Base-by-base conservation (phyloP, 176 grass and related monocot species). In the Ampelocalamus luodianensis region DNA sequence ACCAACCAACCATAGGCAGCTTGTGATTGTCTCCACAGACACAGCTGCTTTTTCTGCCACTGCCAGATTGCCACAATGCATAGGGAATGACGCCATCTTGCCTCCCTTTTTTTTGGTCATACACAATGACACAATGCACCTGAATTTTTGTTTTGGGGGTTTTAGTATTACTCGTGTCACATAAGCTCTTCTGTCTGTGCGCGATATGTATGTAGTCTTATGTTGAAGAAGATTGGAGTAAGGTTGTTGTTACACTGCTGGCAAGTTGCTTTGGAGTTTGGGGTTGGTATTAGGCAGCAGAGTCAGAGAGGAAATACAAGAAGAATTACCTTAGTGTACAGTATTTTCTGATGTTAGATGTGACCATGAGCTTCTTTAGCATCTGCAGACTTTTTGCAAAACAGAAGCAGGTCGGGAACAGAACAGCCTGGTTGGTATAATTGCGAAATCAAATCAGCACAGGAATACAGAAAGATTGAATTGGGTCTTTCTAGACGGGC, bases 71-170 rank as follows among this genome's bases (percentile, higher is more conserved):
- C 17, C 40, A 32, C 40, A 43, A 20, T 50, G 26, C 24, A 20
- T 14, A 12, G 40, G 43, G 27, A 38, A 18, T 59, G 66, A 45
- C 34, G 80, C 38, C 51, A 82, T n/a, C 51, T 71, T 82, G 20
- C 53, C 50, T 23, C 49, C 22, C 56, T 8, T 29, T 58, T 56
- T 40, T 38, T 8, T 55, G 51, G 20, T 10, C 8, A 43, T 20
- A 22, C 67, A 43, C 67, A 14, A 13, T n/a, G 20, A n/a, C 38
- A 69, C 67, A 43, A 23, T 43, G 10, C 67, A 69, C 38, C 67
- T 43, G 67, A 38, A 69, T 43, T 69, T 43, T 11, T 42, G 8
- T 43, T 8, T 43, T 9, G 42, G 29, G 29, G 1, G 29, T n/a
- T 29, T 29, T 29, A 43, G 42, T 44, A 44, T 10, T 10, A 40